Evolutionary conservation across 2,329 filamentous ascomycete genomes (phyloP).

Genomic region (Fusarium domesticum): DNA sequence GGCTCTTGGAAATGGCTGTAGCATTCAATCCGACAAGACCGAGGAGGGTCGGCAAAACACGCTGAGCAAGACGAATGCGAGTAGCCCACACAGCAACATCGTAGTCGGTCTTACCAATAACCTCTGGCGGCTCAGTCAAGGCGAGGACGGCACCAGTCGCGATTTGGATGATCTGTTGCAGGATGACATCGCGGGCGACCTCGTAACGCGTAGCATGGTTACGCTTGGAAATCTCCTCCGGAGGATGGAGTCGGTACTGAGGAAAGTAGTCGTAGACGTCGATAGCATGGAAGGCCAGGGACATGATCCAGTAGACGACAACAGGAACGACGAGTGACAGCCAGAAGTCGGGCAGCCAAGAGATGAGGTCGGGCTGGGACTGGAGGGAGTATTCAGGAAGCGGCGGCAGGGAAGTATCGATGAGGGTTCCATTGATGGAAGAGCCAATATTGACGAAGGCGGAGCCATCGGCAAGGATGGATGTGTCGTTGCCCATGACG

Average conservation of each 20-base stretch:
- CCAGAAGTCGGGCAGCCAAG: constrained; percentile 78
- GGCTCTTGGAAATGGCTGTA: constrained; percentile 68
- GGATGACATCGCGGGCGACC: constrained; percentile 82
- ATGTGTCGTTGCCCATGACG: constrained; percentile 41
- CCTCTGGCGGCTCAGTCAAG: constrained; percentile 69
- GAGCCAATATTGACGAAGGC: constrained; percentile 37
- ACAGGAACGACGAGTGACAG: constrained; percentile 74
- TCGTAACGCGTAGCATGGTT: constrained; percentile 84
- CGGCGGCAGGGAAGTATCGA: constrained; percentile 66
- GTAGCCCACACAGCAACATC: constrained; percentile 89
- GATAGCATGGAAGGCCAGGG: constrained; percentile 81
- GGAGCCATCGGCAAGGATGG: constrained; percentile 31
- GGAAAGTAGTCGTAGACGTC: constrained; percentile 84
- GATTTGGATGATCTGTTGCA: constrained; percentile 91
- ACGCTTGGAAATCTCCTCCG: constrained; percentile 81
- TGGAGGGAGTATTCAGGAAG: constrained; percentile 77
- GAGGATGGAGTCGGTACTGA: constrained; percentile 91
- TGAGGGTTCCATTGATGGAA: constrained; percentile 49
- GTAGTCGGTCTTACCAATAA: constrained; percentile 75
- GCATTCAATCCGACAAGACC: constrained; percentile 74
- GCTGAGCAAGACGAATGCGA: constrained; percentile 74
- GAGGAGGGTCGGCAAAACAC: constrained; percentile 70
- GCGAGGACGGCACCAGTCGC: constrained; percentile 65
- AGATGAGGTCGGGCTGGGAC: constrained; percentile 67
- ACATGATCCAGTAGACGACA: constrained; percentile 83